Evolutionary conservation across 768 basidiomycete species (phyloP).

Genomic region (Leccinum incarnatum): DNA sequence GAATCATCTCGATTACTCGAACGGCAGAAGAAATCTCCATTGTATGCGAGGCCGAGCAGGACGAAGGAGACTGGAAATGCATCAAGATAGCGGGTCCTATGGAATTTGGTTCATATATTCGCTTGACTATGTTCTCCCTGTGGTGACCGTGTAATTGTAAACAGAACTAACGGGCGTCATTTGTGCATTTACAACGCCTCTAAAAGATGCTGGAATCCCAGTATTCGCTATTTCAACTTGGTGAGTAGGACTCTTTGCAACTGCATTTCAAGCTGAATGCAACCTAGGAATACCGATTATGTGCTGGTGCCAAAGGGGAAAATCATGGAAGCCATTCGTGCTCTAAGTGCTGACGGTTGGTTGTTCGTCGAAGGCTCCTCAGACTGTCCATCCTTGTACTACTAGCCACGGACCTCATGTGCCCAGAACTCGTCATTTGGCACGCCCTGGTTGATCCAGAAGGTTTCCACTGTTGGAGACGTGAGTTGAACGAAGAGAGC

Average conservation of each 20-base stretch:
- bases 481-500: background rate
- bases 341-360: constrained; percentile 54
- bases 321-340: constrained; percentile 39
- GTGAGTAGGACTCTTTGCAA: constrained; percentile 32
- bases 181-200: constrained; percentile 49
- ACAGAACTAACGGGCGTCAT: constrained; percentile 57
- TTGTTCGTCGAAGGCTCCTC: constrained; percentile 14
- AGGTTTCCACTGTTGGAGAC: constrained; percentile 53
- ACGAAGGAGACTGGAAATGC: constrained; percentile 50
- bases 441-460: constrained; percentile 66
- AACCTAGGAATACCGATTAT: constrained; percentile 63
- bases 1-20: constrained; percentile 55
- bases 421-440: constrained; percentile 66
- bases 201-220: constrained; percentile 49
- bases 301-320: constrained; percentile 51
- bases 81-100: constrained; percentile 66
- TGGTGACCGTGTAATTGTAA: constrained; percentile 2
- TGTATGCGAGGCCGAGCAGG: constrained; percentile 43
- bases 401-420: constrained; percentile 49
- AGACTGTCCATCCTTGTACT: background rate
- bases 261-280: background rate
- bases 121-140: background rate
- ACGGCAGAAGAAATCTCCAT: constrained; percentile 62
- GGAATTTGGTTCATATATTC: constrained; percentile 49
- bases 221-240: constrained; percentile 66